phyloP scores from a whole-genome alignment of 164 flowering plant genomes.

The Tinospora cordifolia region DNA sequence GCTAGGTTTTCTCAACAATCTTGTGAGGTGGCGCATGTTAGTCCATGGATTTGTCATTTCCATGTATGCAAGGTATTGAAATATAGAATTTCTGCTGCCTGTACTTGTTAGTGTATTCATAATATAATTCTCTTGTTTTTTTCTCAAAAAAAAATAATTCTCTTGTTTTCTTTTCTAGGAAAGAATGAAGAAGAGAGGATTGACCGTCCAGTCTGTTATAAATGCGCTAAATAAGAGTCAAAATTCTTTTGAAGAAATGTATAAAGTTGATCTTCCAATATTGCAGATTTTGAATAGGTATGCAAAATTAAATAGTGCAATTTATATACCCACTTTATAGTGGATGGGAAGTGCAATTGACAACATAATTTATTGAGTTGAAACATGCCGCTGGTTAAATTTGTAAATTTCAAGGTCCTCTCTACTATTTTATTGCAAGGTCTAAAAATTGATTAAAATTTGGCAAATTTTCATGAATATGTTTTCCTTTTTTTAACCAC shows the following conservation, averaged over 20 bases:
- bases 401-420: no score
- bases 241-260: slow-evolving; percentile 14
- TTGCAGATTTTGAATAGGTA: slow-evolving; percentile 50
- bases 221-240: slow-evolving; percentile 40
- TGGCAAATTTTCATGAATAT: no score
- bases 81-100: background rate
- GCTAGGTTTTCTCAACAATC: slow-evolving; percentile 43
- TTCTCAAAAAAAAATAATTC: background rate
- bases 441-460: no score
- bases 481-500: no score
- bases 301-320: slow-evolving; percentile 9
- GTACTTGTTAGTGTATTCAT: background rate
- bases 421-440: no score
- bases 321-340: background rate
- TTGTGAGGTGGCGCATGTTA: slow-evolving; percentile 11
- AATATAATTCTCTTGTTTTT: no score
- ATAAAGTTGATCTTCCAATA: slow-evolving; percentile 31
- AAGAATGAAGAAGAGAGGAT: slow-evolving; percentile 32
- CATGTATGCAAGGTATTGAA: slow-evolving; percentile 58
- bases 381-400: no score
- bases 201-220: slow-evolving; percentile 41
- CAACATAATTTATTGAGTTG: background rate
- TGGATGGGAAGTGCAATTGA: background rate
- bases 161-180: slow-evolving; percentile 39
- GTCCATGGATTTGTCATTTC: slow-evolving; percentile 87